These are phyloP conservation scores for Aspergillus costaricaensis DNA, from an alignment of 2,329 filamentous ascomycete species.

Conservation along the genomic window DNA sequence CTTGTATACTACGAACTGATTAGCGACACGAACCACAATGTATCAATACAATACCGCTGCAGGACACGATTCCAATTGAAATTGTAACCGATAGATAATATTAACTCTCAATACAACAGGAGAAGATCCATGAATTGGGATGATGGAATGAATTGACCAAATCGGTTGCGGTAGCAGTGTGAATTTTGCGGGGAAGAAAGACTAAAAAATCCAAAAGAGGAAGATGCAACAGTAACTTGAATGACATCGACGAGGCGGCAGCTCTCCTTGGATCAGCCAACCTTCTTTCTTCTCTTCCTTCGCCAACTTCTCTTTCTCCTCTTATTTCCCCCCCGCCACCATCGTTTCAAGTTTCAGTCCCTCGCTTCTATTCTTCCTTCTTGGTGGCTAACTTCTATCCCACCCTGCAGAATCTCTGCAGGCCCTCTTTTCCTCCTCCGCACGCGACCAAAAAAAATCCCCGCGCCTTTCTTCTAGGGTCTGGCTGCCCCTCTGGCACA, in stretches of 20 bases:
- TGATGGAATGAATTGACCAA: too few relatives aligned
- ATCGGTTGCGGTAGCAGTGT: background rate
- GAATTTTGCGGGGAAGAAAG: background rate
- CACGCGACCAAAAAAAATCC: background rate
- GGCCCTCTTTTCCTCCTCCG: background rate
- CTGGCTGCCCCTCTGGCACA: background rate
- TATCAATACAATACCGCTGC: conserved; percentile 27
- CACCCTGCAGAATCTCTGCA: background rate
- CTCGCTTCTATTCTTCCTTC: conserved; percentile 7
- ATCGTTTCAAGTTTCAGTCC: background rate
- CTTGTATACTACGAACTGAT: conserved; percentile 27
- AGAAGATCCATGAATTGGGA: background rate
- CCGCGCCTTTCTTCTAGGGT: background rate
- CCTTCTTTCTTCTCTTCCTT: conserved; percentile 11
- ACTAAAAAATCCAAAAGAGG: background rate
- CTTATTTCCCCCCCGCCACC: background rate
- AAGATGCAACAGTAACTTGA: background rate
- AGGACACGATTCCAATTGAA: background rate
- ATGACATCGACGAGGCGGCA: conserved; percentile 10
- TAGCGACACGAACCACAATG: conserved; percentile 31
- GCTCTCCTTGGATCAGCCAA: background rate
- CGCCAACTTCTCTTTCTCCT: background rate
- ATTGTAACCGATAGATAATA: background rate
- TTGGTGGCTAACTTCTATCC: background rate
- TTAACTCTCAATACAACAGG: too few relatives aligned